Base-by-base conservation (phyloP, 1,139 yeast species). In the Martiniozyma asiatica region DNA sequence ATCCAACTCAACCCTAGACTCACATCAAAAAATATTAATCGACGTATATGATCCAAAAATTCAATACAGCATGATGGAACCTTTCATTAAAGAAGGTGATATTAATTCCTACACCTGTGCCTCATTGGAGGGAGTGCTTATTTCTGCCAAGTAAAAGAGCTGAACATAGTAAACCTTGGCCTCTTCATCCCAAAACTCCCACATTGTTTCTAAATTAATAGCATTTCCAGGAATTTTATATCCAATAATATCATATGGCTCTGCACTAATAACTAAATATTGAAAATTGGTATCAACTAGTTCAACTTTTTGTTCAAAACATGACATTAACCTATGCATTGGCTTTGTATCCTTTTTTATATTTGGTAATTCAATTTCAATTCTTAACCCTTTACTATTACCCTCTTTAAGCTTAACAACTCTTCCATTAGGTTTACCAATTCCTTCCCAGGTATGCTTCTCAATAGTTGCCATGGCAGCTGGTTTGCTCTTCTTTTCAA, bases 231-330 rank as follows among this genome's bases (percentile, higher is more conserved):
- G 89, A 6, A 84, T 60, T 32, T 79, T 73, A 39, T 84, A 61
- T 3, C 75, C 78, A 11, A 80, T 61, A 32, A 76, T 79, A 35
- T 81, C 89, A 50, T 81, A 84, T 1, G 94, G 94, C 47, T 81
- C 94, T 0, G 81, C 92, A 16, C 82, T 71, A 0, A 82, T 53
- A n/a, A 82, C 69, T 39, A 84, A 47, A 45, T 76, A 82, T 50
- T 79, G 93, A 51, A 55, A 54, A 33, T 55, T 44, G 31, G 64
- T 59, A 37, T 65, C 62, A 7, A 58, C 56, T 4, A 58, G 48
- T 19, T 61, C 76, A 2, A 64, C 53, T 12, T 66, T 58, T 34
- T 79, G 76, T 48, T 82, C 94, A 46, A 65, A 79, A 30, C 73
- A 68, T 24, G 80, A 70, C 87, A 82, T 78, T 35, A 84, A 56